Evolutionary conservation across 768 basidiomycete genomes (phyloP).

Genomic region (Strobilomyces dryophilus): DNA sequence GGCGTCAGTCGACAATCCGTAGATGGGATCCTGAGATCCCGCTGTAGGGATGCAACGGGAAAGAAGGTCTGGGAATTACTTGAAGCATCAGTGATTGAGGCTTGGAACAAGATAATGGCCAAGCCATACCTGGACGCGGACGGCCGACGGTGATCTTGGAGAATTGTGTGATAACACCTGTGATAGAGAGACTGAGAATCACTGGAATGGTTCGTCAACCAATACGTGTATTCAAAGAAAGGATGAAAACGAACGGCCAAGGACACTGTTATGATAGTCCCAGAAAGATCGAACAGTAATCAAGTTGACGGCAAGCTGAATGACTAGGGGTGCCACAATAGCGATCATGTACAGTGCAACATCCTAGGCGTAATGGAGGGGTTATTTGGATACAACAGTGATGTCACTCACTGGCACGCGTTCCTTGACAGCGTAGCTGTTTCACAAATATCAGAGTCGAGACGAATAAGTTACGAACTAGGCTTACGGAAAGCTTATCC

Average conservation of each 20-base stretch:
- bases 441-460: constrained; percentile 6
- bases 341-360: constrained; percentile 50
- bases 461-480: not conserved
- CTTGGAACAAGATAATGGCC: not conserved
- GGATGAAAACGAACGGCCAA: constrained; percentile 39
- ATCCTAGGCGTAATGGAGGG: constrained; percentile 31
- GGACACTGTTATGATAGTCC: constrained; percentile 74
- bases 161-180: constrained; percentile 81
- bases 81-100: not conserved
- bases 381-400: not conserved
- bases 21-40: constrained; percentile 64
- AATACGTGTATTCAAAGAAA: constrained; percentile 19
- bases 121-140: constrained; percentile 69
- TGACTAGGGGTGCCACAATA: constrained; percentile 59
- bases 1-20: constrained; percentile 65
- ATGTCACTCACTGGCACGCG: constrained; percentile 61
- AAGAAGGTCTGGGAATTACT: constrained; percentile 22
- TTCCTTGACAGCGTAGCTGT: constrained; percentile 68
- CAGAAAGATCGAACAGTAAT: constrained; percentile 79
- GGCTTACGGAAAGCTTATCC: constrained; percentile 25
- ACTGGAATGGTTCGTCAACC: constrained; percentile 37
- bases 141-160: constrained; percentile 86
- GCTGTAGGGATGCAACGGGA: constrained; percentile 58
- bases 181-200: constrained; percentile 66
- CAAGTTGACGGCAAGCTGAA: constrained; percentile 67